phyloP scores from a whole-genome alignment of 1,139 yeast species.

The Arxiozyma telluris region DNA sequence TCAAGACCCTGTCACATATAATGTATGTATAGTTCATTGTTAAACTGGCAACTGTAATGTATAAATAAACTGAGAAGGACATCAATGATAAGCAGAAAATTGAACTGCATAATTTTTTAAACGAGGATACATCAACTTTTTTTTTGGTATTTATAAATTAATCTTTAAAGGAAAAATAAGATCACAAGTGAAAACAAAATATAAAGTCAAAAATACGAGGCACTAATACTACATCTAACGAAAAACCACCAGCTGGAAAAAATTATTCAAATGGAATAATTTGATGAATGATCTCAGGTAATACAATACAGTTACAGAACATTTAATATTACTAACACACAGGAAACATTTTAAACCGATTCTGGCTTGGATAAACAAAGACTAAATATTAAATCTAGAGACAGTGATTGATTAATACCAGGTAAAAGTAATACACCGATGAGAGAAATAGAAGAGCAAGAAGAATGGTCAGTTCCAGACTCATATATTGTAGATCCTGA shows the following conservation, averaged over 20 bases:
- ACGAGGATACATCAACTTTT: constrained; percentile 58
- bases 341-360: neutral
- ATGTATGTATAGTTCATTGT: neutral
- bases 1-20: too few species aligned
- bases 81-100: neutral
- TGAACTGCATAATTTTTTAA: constrained; percentile 24
- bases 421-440: neutral
- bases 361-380: neutral
- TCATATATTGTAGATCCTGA: constrained; percentile 65
- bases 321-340: neutral
- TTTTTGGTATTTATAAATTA: constrained; percentile 50
- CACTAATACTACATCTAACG: neutral
- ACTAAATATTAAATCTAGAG: constrained; percentile 3
- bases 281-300: neutral
- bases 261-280: neutral
- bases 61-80: neutral
- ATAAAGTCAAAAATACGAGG: neutral
- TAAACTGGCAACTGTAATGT: neutral
- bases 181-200: too few species aligned
- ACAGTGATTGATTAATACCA: constrained; percentile 5
- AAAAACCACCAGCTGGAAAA: neutral
- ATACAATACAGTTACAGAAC: neutral
- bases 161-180: neutral
- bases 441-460: neutral
- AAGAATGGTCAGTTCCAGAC: constrained; percentile 27